Conservation (phyloP, 129 eudicot species). For the Escallonia rubra region DNA sequence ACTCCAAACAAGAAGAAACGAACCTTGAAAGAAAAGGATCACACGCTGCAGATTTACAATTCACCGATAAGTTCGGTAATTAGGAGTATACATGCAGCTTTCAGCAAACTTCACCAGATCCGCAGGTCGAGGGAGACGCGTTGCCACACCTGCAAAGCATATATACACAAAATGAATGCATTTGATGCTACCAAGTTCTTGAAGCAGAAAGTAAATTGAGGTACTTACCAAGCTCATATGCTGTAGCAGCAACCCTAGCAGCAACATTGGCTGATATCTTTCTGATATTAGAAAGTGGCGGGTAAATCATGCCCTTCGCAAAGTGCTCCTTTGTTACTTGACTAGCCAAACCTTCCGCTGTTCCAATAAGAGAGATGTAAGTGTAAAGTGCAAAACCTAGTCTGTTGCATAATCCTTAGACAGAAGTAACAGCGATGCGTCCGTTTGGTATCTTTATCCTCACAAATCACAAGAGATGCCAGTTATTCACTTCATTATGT, state of each 20-base stretch:
- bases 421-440: too few relatives aligned
- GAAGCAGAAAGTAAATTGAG: neutral
- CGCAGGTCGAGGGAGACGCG: conserved; percentile 74
- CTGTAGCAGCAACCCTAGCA: conserved; percentile 88
- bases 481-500: too few relatives aligned
- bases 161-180: neutral
- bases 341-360: conserved; percentile 89
- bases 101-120: conserved; percentile 73
- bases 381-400: too few relatives aligned
- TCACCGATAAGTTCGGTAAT: conserved; percentile 62
- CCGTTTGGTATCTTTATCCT: too few relatives aligned
- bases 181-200: neutral
- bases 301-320: conserved; percentile 84
- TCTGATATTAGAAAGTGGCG: conserved; percentile 77
- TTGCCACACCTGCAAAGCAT: conserved; percentile 66
- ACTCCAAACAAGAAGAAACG: neutral
- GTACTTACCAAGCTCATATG: conserved; percentile 77
- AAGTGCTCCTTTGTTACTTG: conserved; percentile 87
- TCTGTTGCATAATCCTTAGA: too few relatives aligned
- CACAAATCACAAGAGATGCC: too few relatives aligned
- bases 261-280: conserved; percentile 85
- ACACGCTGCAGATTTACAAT: conserved; percentile 6
- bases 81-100: conserved; percentile 86
- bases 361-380: neutral
- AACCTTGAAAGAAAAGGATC: conserved; percentile 1